Conservation (phyloP, 2,329 filamentous ascomycete genomes). For the Cadophora gregata region DNA sequence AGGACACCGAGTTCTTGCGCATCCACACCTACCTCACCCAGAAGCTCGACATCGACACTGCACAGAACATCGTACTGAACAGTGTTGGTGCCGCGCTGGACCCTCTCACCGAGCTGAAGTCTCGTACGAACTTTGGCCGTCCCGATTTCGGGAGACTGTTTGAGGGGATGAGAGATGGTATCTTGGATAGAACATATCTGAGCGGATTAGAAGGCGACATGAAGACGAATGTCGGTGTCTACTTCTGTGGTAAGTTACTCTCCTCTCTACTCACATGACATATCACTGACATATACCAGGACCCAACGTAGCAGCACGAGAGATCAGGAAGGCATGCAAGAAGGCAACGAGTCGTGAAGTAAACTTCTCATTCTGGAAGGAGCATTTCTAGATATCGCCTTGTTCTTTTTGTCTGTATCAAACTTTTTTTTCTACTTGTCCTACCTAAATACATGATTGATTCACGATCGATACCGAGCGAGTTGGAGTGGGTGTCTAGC, state of each 20-base stretch:
- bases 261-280: background rate
- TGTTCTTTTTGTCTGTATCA: background rate
- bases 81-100: conserved; percentile 87
- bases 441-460: conserved; percentile 8
- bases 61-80: conserved; percentile 97
- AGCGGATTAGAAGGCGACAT: conserved; percentile 77
- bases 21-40: conserved; percentile 99
- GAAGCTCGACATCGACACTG: conserved; percentile 87
- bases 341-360: conserved; percentile 77
- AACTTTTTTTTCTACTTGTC: conserved; percentile 5
- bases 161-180: conserved; percentile 83
- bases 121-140: conserved; percentile 91
- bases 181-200: conserved; percentile 84
- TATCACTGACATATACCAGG: conserved; percentile 34
- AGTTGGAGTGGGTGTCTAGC: conserved; percentile 1
- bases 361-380: conserved; percentile 98
- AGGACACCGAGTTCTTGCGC: conserved; percentile 84
- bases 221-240: conserved; percentile 90
- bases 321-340: conserved; percentile 84
- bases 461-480: background rate
- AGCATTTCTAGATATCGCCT: conserved; percentile 68
- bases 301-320: conserved; percentile 64
- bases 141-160: conserved; percentile 88
- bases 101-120: conserved; percentile 88
- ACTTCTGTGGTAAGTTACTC: conserved; percentile 84